A percentile compares a stretch with the other conserved stretches of the same genome.
These are phyloP conservation scores for Trametes gibbosa DNA, from an alignment of 768 basidiomycete species.

Conservation along the genomic window DNA sequence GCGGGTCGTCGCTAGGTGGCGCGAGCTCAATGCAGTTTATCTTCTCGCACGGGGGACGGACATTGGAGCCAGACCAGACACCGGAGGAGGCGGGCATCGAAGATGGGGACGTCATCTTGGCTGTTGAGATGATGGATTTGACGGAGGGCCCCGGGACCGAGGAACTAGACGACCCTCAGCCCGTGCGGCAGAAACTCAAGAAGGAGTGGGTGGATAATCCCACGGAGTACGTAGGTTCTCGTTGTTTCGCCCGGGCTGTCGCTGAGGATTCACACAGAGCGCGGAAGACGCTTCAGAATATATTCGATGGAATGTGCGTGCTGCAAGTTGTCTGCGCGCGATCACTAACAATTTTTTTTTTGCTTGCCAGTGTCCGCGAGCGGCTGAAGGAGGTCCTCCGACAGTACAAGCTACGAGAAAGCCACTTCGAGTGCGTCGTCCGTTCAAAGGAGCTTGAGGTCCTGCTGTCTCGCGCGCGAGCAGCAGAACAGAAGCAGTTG, in stretches of 20 bases:
- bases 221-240: conserved; percentile 51
- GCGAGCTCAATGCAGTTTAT: conserved; percentile 67
- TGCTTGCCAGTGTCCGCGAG: conserved; percentile 64
- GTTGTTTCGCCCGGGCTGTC: background rate
- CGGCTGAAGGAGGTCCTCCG: conserved; percentile 83
- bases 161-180: conserved; percentile 65
- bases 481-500: conserved; percentile 83
- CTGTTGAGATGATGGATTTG: conserved; percentile 88
- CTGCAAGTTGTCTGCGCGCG: background rate
- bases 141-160: conserved; percentile 66
- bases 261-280: conserved; percentile 45
- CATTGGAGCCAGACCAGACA: conserved; percentile 77
- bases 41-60: conserved; percentile 80
- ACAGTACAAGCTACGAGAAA: conserved; percentile 87
- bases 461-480: conserved; percentile 79
- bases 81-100: conserved; percentile 87
- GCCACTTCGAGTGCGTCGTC: conserved; percentile 89
- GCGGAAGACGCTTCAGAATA: conserved; percentile 70
- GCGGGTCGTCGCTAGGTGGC: conserved; percentile 25
- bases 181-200: conserved; percentile 64
- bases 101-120: conserved; percentile 84
- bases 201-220: conserved; percentile 83
- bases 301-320: conserved; percentile 82
- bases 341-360: background rate
- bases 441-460: conserved; percentile 92